phyloP scores from a whole-genome alignment of 345 rosid species.

The Aurinia saxatilis region DNA sequence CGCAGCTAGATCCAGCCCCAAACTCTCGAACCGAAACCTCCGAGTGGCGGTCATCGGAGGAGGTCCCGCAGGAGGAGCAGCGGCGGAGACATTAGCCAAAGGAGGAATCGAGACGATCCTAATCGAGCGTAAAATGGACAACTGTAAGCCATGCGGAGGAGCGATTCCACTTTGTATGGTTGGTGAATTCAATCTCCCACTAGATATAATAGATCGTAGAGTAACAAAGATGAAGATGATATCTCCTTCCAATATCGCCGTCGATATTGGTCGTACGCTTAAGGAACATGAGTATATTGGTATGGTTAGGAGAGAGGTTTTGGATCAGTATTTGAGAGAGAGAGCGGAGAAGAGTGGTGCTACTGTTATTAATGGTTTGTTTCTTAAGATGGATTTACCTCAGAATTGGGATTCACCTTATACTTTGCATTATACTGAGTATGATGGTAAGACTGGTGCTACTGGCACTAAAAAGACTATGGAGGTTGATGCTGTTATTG shows the following conservation, averaged over 20 bases:
- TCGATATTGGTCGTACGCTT: slow-evolving; percentile 87
- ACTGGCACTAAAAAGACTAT: slow-evolving; percentile 63
- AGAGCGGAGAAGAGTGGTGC: slow-evolving; percentile 75
- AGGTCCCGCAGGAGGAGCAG: slow-evolving; percentile 84
- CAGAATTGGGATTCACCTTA: slow-evolving; percentile 44
- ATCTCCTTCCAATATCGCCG: slow-evolving; percentile 89
- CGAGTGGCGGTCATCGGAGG: slow-evolving; percentile 91
- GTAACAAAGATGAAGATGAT: slow-evolving; percentile 98
- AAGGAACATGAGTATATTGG: slow-evolving; percentile 97
- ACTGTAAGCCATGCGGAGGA: slow-evolving; percentile 93
- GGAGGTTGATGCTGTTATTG: slow-evolving; percentile 91
- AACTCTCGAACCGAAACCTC: slow-evolving; percentile 60
- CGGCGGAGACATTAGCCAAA: slow-evolving; percentile 72
- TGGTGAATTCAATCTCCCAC: slow-evolving; percentile 88
- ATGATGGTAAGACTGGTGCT: slow-evolving; percentile 56
- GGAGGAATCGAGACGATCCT: slow-evolving; percentile 86
- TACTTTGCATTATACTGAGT: slow-evolving; percentile 76
- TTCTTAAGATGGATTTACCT: slow-evolving; percentile 82
- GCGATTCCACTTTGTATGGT: slow-evolving; percentile 97
- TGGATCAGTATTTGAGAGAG: slow-evolving; percentile 69
- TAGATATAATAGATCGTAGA: slow-evolving; percentile 77
- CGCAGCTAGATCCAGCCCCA: slow-evolving; percentile 57
- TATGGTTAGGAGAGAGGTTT: slow-evolving; percentile 86
- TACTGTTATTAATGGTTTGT: slow-evolving; percentile 68
- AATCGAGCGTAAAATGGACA: slow-evolving; percentile 84